phyloP scores from a whole-genome alignment of 495 filamentous ascomycete genomes.

The Hypoxylon subgilvum region DNA sequence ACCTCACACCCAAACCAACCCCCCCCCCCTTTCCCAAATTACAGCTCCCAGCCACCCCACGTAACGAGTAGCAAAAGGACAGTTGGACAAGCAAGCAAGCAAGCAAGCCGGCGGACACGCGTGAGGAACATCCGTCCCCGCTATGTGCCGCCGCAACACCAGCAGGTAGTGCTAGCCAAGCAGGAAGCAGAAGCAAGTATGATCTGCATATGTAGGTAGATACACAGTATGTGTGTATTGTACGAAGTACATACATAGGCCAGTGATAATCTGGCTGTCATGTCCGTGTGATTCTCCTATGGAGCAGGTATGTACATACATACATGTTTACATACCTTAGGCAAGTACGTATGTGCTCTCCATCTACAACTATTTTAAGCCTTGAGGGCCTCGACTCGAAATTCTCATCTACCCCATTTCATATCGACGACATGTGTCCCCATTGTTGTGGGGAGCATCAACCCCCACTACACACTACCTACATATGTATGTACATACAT shows the following conservation, averaged over 20 bases:
- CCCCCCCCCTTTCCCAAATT: constrained; percentile 22
- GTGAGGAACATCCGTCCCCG: constrained; percentile 29
- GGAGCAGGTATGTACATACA: background rate
- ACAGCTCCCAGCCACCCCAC: constrained; percentile 29
- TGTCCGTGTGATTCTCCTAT: constrained; percentile 2
- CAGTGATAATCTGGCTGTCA: constrained; percentile 35
- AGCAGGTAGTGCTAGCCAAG: constrained; percentile 34
- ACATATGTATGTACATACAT: background rate
- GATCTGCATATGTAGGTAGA: constrained; percentile 47
- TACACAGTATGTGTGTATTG: too few relatives aligned
- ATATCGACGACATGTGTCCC: constrained; percentile 8
- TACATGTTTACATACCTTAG: constrained; percentile 11
- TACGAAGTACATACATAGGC: too few relatives aligned
- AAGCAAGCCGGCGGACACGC: constrained; percentile 27
- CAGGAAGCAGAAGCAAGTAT: constrained; percentile 47
- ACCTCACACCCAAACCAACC: too few relatives aligned
- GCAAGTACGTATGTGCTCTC: constrained; percentile 10
- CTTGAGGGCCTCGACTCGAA: constrained; percentile 34
- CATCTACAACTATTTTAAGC: constrained; percentile 28
- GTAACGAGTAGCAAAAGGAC: constrained; percentile 22
- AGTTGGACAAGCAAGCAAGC: constrained; percentile 28
- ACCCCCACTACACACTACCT: too few relatives aligned
- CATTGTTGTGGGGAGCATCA: background rate
- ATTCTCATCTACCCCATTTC: constrained; percentile 31
- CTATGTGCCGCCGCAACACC: constrained; percentile 29